phyloP scores from a whole-genome alignment of 495 filamentous ascomycete species.

The Aspergillus mulundensis region DNA sequence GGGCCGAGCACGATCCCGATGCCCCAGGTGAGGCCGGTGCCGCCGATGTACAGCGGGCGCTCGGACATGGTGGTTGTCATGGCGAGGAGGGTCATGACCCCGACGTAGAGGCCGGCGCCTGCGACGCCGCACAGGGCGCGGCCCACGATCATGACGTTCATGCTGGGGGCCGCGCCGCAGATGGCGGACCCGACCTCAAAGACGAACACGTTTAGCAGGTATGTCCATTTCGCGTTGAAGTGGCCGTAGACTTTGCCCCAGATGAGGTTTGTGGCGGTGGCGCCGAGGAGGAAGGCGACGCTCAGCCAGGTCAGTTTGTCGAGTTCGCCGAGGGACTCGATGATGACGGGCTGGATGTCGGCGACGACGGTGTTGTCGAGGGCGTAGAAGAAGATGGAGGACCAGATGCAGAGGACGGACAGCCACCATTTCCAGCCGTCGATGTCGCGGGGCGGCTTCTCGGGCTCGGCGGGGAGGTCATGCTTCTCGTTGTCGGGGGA shows the following conservation, averaged over 20 bases:
- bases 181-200: constrained; percentile 49
- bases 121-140: constrained; percentile 36
- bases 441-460: not conserved
- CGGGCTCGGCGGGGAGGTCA: not conserved
- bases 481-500: not conserved
- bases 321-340: constrained; percentile 41
- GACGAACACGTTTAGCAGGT: constrained; percentile 37
- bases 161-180: constrained; percentile 48
- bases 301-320: constrained; percentile 55
- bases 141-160: constrained; percentile 47
- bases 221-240: constrained; percentile 53
- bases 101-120: constrained; percentile 51
- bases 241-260: constrained; percentile 46
- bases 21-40: constrained; percentile 39
- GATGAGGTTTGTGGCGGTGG: constrained; percentile 40
- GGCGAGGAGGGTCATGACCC: constrained; percentile 42
- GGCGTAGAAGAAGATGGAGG: constrained; percentile 48
- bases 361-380: constrained; percentile 63
- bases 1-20: constrained; percentile 46
- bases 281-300: constrained; percentile 50
- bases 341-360: constrained; percentile 49
- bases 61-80: constrained; percentile 41
- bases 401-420: not conserved
- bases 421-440: not conserved
- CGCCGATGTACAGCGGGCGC: constrained; percentile 43